Evolutionary conservation across 352 stramenopile genomes (phyloP).

Genomic region (Globisporangium middletonii): DNA sequence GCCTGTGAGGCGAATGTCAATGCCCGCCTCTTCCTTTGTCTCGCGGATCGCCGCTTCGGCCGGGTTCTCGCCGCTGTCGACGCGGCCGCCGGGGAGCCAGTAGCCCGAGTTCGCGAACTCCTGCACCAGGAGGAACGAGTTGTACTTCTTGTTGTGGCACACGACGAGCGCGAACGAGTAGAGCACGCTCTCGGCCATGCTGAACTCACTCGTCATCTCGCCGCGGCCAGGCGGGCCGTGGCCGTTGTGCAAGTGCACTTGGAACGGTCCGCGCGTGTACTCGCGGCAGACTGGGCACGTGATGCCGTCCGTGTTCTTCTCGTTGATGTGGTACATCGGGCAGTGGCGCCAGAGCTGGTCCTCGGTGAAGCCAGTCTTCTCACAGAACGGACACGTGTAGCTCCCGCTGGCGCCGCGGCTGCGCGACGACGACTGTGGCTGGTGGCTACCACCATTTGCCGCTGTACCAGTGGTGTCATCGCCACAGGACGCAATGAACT

Average conservation of each 20-base stretch:
- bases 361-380: conserved; percentile 63
- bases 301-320: conserved; percentile 66
- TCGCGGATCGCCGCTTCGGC: conserved; percentile 72
- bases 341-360: conserved; percentile 82
- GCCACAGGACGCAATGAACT: conserved; percentile 55
- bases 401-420: conserved; percentile 4
- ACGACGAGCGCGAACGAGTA: conserved; percentile 85
- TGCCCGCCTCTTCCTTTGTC: conserved; percentile 82
- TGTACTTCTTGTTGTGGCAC: conserved; percentile 77
- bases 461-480: conserved; percentile 9
- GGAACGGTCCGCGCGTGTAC: conserved; percentile 58
- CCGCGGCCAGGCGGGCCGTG: conserved; percentile 69
- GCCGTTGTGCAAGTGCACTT: conserved; percentile 83
- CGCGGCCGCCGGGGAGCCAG: conserved; percentile 71
- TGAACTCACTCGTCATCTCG: conserved; percentile 81
- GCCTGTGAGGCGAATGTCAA: conserved; percentile 74
- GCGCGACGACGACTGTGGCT: neutral
- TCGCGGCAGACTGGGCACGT: conserved; percentile 73
- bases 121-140: conserved; percentile 80
- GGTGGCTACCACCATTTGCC: no score
- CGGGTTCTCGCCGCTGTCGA: conserved; percentile 77
- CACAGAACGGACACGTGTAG: conserved; percentile 73
- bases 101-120: conserved; percentile 85
- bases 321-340: conserved; percentile 84
- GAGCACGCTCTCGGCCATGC: conserved; percentile 59